A percentile compares a stretch with the other conserved stretches of the same genome.
phyloP scores from a whole-genome alignment of 2,329 filamentous ascomycete species.

The Colletotrichum phormii region DNA sequence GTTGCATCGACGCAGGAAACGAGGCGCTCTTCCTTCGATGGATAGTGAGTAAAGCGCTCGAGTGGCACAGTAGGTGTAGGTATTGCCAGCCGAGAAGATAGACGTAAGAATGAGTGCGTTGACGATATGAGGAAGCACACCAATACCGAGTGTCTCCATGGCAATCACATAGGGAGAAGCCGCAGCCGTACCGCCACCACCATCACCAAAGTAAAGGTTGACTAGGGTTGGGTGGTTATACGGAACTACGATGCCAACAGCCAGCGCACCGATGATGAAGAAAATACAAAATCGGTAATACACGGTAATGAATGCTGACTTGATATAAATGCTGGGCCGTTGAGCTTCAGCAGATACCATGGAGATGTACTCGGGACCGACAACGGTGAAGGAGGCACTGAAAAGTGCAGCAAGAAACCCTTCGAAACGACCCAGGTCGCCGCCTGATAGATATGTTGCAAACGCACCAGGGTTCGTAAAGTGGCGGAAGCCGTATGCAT shows the following conservation, averaged over 20 bases:
- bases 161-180: slow-evolving; percentile 74
- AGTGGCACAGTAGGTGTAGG: slow-evolving; percentile 61
- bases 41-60: slow-evolving; percentile 68
- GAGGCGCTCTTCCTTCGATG: slow-evolving; percentile 63
- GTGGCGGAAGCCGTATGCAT: slow-evolving; percentile 77
- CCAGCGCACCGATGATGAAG: slow-evolving; percentile 77
- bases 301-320: slow-evolving; percentile 77
- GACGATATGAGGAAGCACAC: slow-evolving; percentile 66
- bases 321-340: slow-evolving; percentile 73
- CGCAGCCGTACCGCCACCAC: slow-evolving; percentile 58
- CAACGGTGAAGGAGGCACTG: slow-evolving; percentile 72
- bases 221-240: slow-evolving; percentile 66
- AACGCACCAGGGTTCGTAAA: slow-evolving; percentile 74
- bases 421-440: slow-evolving; percentile 74
- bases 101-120: slow-evolving; percentile 68
- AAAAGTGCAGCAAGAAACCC: slow-evolving; percentile 78
- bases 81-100: slow-evolving; percentile 50
- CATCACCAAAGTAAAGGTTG: slow-evolving; percentile 51
- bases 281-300: slow-evolving; percentile 79
- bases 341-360: slow-evolving; percentile 78
- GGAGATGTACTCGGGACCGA: slow-evolving; percentile 75
- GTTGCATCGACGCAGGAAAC: slow-evolving; percentile 64
- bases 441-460: slow-evolving; percentile 68
- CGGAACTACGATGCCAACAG: slow-evolving; percentile 74
- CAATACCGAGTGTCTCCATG: slow-evolving; percentile 65